Conservation (phyloP, 805 yeast genomes). For the Candida parachauliodes region DNA sequence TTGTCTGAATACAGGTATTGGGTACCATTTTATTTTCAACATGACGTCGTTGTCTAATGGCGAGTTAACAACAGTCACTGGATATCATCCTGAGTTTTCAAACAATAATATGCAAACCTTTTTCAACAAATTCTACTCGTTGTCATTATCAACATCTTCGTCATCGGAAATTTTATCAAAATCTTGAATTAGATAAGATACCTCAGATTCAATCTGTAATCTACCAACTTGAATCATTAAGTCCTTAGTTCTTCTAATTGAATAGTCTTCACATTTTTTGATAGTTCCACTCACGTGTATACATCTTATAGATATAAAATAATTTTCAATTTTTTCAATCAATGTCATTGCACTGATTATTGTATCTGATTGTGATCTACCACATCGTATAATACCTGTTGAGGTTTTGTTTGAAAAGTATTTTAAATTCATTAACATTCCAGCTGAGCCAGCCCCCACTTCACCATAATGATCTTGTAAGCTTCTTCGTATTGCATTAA, state of each 20-base stretch:
- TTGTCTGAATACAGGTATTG: slow-evolving; percentile 16
- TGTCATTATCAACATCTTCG: background rate
- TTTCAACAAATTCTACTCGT: slow-evolving; percentile 1
- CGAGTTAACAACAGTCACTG: slow-evolving; percentile 16
- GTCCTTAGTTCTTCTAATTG: slow-evolving; percentile 47
- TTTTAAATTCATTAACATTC: slow-evolving; percentile 59
- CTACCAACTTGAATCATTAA: slow-evolving; percentile 21
- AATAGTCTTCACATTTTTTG: slow-evolving; percentile 71
- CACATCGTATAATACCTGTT: slow-evolving; percentile 79
- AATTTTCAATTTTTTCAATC: slow-evolving; percentile 48
- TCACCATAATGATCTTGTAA: slow-evolving; percentile 75
- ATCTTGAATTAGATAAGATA: slow-evolving; percentile 5
- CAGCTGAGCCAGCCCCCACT: slow-evolving; percentile 63
- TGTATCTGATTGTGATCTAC: slow-evolving; percentile 57
- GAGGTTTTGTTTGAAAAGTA: slow-evolving; percentile 80
- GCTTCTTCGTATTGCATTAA: slow-evolving; percentile 51
- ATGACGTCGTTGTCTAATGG: slow-evolving; percentile 13
- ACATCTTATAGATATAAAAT: slow-evolving; percentile 53
- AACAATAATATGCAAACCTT: slow-evolving; percentile 4
- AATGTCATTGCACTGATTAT: slow-evolving; percentile 66
- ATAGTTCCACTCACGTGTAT: slow-evolving; percentile 83
- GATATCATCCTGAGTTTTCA: slow-evolving; percentile 12
- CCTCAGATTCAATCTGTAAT: slow-evolving; percentile 1
- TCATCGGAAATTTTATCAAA: slow-evolving; percentile 4
- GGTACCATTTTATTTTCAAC: slow-evolving; percentile 13